Percentiles rank a stretch among this genome's conserved stretches.
Conservation (phyloP, 2,329 filamentous ascomycete species). For the Cladorrhinum sp. region DNA sequence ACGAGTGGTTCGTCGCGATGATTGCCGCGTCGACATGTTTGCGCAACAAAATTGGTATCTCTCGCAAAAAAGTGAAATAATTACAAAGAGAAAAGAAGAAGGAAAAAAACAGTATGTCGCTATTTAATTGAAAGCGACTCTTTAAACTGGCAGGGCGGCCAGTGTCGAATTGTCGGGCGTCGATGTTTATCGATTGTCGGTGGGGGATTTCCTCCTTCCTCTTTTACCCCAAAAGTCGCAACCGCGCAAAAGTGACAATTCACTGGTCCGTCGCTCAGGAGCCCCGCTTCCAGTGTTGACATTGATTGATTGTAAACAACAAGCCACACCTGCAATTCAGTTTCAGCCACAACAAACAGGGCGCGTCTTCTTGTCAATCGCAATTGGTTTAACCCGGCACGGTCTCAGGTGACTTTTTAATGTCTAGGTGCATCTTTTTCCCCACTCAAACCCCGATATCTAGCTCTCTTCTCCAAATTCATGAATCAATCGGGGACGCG, state of each 20-base stretch:
- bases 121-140: background rate
- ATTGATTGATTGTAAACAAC: slow-evolving; percentile 28
- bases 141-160: background rate
- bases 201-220: background rate
- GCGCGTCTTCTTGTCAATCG: background rate
- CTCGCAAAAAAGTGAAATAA: slow-evolving; percentile 10
- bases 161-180: background rate
- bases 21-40: slow-evolving; percentile 40
- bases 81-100: slow-evolving; percentile 1
- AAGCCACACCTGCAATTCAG: slow-evolving; percentile 13
- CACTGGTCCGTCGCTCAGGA: slow-evolving; percentile 10
- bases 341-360: slow-evolving; percentile 6
- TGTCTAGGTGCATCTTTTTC: background rate
- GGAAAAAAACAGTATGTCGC: background rate
- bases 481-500: slow-evolving; percentile 14
- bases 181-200: slow-evolving; percentile 1
- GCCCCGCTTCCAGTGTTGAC: slow-evolving; percentile 24
- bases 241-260: slow-evolving; percentile 10
- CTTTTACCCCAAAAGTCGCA: slow-evolving; percentile 7
- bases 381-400: slow-evolving; percentile 2
- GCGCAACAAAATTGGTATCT: slow-evolving; percentile 2
- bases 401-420: slow-evolving; percentile 11
- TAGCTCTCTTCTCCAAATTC: background rate
- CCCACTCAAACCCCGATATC: background rate
- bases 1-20: slow-evolving; percentile 53